phyloP scores from a whole-genome alignment of 1,284 basidiomycete species.

The Omphalotus olearius region DNA sequence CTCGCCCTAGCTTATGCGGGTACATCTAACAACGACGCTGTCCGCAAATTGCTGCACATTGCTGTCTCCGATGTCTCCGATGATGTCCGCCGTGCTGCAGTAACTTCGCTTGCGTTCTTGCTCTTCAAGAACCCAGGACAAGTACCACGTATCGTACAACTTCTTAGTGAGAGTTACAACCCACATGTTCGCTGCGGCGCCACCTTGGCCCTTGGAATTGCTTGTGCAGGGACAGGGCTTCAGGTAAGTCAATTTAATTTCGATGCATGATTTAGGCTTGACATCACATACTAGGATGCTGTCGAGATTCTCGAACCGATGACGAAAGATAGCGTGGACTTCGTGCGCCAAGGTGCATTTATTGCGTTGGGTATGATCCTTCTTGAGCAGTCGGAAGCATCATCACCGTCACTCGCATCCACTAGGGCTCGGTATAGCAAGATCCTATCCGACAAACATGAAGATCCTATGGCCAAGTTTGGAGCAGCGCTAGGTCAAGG shows the following conservation, averaged over 20 bases:
- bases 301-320: constrained; percentile 94
- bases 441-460: constrained; percentile 91
- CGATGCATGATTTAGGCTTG: background rate
- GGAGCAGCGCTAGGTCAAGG: constrained; percentile 94
- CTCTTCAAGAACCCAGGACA: constrained; percentile 93
- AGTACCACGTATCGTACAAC: constrained; percentile 92
- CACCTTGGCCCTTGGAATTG: constrained; percentile 90
- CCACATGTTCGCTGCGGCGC: constrained; percentile 97
- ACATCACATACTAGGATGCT: constrained; percentile 58
- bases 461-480: constrained; percentile 96
- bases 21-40: constrained; percentile 88
- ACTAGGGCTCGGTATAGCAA: constrained; percentile 83
- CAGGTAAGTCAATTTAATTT: constrained; percentile 44
- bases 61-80: constrained; percentile 97
- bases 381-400: constrained; percentile 90
- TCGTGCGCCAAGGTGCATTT: constrained; percentile 96
- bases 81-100: constrained; percentile 91
- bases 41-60: constrained; percentile 87
- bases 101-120: constrained; percentile 91
- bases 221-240: constrained; percentile 95
- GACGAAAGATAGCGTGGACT: constrained; percentile 95
- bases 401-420: constrained; percentile 75
- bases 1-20: constrained; percentile 93
- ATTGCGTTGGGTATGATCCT: constrained; percentile 94
- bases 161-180: constrained; percentile 96